These are phyloP conservation scores for Leucosporidium creatinivorum DNA, from an alignment of 768 basidiomycete genomes.

Conservation along the genomic window DNA sequence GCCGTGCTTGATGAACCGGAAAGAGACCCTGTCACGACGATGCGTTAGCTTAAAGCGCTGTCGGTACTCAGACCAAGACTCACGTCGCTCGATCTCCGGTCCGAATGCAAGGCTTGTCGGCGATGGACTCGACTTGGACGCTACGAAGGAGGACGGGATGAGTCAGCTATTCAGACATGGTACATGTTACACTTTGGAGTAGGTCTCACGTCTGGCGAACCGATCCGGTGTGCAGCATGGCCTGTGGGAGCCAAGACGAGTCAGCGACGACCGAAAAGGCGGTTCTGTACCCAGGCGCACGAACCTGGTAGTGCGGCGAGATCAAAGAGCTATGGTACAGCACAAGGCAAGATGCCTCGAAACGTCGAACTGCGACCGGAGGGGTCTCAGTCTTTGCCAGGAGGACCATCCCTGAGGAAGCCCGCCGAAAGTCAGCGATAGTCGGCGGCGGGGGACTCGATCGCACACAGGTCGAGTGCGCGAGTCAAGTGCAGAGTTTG, in stretches of 20 bases:
- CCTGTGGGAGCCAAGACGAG: slow-evolving; percentile 27
- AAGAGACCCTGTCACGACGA: too few species aligned
- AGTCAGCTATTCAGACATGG: too few species aligned
- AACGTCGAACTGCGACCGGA: slow-evolving; percentile 61
- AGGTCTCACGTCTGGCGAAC: neutral
- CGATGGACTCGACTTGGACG: slow-evolving; percentile 31
- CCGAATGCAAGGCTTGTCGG: slow-evolving; percentile 77
- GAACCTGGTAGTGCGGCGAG: slow-evolving; percentile 25
- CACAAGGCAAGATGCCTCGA: slow-evolving; percentile 75
- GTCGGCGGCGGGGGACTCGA: neutral
- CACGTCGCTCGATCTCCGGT: slow-evolving; percentile 84
- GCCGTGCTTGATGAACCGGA: slow-evolving; percentile 62
- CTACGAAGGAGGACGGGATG: neutral
- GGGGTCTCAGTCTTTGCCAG: slow-evolving; percentile 64
- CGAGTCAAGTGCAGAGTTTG: too few species aligned
- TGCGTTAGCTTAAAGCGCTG: too few species aligned
- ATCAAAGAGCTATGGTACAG: slow-evolving; percentile 50
- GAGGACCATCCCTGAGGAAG: slow-evolving; percentile 63
- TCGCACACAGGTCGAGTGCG: too few species aligned
- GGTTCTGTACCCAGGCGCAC: neutral
- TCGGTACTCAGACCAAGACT: too few species aligned
- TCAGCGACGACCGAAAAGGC: neutral
- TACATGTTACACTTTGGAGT: too few species aligned
- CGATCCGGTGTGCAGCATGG: slow-evolving; percentile 38
- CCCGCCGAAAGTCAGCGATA: neutral